phyloP scores from a whole-genome alignment of 805 yeast species.

The Barnettozyma pratensis region DNA sequence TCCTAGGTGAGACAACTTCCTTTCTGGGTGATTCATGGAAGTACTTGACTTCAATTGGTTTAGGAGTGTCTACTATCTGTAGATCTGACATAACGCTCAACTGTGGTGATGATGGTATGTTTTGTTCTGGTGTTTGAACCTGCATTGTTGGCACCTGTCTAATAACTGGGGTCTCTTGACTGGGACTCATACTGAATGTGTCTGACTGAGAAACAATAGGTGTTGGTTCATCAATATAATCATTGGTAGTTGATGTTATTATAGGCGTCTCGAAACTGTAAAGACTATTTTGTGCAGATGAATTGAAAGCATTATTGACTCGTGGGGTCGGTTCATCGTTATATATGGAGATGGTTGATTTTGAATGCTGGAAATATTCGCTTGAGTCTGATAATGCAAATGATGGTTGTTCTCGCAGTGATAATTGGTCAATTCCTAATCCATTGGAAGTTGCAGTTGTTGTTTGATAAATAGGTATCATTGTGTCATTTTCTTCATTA shows the following conservation, averaged over 20 bases:
- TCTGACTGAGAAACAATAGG: conserved; percentile 1
- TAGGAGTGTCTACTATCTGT: conserved; percentile 2
- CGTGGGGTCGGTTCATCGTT: conserved; percentile 22
- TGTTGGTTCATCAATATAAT: conserved; percentile 2
- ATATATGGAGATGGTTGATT: conserved; percentile 6
- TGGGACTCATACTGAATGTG: not conserved
- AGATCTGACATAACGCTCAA: not conserved
- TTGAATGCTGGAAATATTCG: not conserved
- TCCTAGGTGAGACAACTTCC: not conserved
- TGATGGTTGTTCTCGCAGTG: conserved; percentile 3
- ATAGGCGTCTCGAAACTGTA: not conserved
- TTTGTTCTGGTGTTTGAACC: not conserved
- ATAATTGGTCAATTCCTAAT: conserved; percentile 13
- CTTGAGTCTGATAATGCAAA: not conserved
- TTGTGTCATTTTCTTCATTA: not conserved
- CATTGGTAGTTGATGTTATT: too few relatives aligned
- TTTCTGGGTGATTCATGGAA: conserved; percentile 3
- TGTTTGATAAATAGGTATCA: not conserved
- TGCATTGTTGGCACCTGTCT: not conserved
- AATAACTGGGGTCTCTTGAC: not conserved
- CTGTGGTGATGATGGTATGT: conserved; percentile 5
- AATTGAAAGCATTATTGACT: conserved; percentile 6
- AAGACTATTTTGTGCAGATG: not conserved
- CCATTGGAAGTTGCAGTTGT: conserved; percentile 5
- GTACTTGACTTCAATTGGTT: conserved; percentile 1